phyloP scores from a whole-genome alignment of 805 yeast genomes.

The Maudiozyma turicensis region DNA sequence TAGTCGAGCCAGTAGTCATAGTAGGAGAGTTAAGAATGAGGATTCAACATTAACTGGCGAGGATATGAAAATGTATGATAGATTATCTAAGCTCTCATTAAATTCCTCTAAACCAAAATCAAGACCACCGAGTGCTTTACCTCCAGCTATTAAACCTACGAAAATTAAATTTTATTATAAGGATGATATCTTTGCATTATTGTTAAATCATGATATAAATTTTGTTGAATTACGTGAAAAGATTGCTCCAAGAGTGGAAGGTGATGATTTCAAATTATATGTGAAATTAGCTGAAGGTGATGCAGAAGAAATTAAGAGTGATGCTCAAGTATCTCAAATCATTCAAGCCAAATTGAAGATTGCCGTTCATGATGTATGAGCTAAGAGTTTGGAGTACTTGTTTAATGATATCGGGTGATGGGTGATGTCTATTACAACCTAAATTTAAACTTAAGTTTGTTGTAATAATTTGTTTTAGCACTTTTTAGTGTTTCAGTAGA shows the following conservation, averaged over 20 bases:
- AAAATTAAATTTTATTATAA: slow-evolving; percentile 70
- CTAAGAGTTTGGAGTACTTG: neutral
- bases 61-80: slow-evolving; percentile 23
- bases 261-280: slow-evolving; percentile 28
- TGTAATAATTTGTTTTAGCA: too few relatives aligned
- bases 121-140: slow-evolving; percentile 22
- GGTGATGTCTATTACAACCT: too few relatives aligned
- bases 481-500: too few relatives aligned
- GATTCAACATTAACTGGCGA: slow-evolving; percentile 24
- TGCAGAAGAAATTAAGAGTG: slow-evolving; percentile 28
- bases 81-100: slow-evolving; percentile 21
- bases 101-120: slow-evolving; percentile 14
- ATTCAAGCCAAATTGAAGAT: slow-evolving; percentile 31
- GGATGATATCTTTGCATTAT: slow-evolving; percentile 71
- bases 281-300: slow-evolving; percentile 27
- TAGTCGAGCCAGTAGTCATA: slow-evolving; percentile 2
- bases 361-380: slow-evolving; percentile 18
- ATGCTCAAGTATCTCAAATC: slow-evolving; percentile 28
- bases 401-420: too few relatives aligned
- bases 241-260: slow-evolving; percentile 42
- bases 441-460: too few relatives aligned
- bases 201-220: slow-evolving; percentile 40
- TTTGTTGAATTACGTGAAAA: slow-evolving; percentile 42
- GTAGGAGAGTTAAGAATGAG: neutral
- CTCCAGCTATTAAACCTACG: slow-evolving; percentile 22